Percentiles rank a stretch among this genome's conserved stretches.
phyloP scores from a whole-genome alignment of 495 filamentous ascomycete genomes.

The Melanomma pulvis-pyrius region DNA sequence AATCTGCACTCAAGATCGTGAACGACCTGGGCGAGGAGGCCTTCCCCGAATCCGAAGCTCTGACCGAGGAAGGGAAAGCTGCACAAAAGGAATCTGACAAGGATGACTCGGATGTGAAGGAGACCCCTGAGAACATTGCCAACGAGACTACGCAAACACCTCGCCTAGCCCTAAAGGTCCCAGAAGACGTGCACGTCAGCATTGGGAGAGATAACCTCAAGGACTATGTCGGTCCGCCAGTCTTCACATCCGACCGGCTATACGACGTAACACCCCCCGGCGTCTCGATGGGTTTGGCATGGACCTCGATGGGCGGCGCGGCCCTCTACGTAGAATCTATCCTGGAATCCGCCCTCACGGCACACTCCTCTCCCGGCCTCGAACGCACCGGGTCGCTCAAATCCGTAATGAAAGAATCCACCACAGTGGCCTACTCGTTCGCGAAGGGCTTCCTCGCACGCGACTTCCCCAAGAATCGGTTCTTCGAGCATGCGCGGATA shows the following conservation, averaged over 20 bases:
- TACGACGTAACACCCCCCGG: constrained; percentile 96
- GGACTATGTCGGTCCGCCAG: constrained; percentile 94
- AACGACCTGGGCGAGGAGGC: constrained; percentile 89
- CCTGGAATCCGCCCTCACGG: constrained; percentile 75
- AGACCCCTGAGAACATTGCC: constrained; percentile 62
- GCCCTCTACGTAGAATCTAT: constrained; percentile 98
- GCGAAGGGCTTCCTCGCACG: constrained; percentile 85
- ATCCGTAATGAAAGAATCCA: constrained; percentile 97
- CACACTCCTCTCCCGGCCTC: constrained; percentile 72
- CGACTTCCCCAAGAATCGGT: constrained; percentile 83
- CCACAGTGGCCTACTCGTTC: constrained; percentile 91
- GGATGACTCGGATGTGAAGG: constrained; percentile 58
- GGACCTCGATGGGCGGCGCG: constrained; percentile 97
- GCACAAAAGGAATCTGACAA: constrained; percentile 73
- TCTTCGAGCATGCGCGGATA: constrained; percentile 94
- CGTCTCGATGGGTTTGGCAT: constrained; percentile 97
- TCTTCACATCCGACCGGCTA: constrained; percentile 93
- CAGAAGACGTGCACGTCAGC: constrained; percentile 80
- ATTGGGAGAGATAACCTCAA: constrained; percentile 91
- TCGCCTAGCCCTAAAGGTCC: constrained; percentile 79
- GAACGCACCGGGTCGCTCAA: constrained; percentile 94
- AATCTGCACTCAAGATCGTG: constrained; percentile 95
- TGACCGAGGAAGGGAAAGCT: constrained; percentile 87
- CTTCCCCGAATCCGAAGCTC: constrained; percentile 75
- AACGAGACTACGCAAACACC: constrained; percentile 75